Evolutionary conservation across 148 eudicot species (phyloP).

Genomic region (Pouteria glomerata): DNA sequence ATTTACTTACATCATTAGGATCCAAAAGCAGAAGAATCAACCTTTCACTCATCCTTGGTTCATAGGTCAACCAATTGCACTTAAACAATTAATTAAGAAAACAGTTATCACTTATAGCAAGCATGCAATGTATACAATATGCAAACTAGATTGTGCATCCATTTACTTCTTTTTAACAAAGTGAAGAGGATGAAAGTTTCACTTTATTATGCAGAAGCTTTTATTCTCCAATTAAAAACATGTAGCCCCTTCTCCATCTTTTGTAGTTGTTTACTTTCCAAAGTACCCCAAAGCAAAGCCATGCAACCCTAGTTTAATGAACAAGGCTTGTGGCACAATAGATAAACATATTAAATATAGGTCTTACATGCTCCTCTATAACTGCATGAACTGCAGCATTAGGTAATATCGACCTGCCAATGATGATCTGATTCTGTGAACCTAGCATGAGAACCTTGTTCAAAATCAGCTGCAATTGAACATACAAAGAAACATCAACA

Average conservation of each 20-base stretch:
- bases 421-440: conserved; percentile 69
- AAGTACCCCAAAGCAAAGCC: neutral
- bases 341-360: neutral
- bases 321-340: neutral
- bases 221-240: too few relatives aligned
- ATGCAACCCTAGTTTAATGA: neutral
- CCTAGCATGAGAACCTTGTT: conserved; percentile 87
- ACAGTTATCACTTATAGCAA: too few relatives aligned
- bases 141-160: too few relatives aligned
- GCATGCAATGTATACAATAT: too few relatives aligned
- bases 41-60: conserved; percentile 80
- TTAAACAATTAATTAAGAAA: too few relatives aligned
- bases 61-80: conserved; percentile 99
- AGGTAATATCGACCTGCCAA: conserved; percentile 84
- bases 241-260: too few relatives aligned
- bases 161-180: too few relatives aligned
- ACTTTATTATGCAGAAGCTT: too few relatives aligned
- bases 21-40: conserved; percentile 88
- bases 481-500: neutral
- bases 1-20: conserved; percentile 74
- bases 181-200: too few relatives aligned
- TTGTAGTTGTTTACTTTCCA: too few relatives aligned
- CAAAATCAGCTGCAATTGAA: conserved; percentile 59
- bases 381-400: conserved; percentile 86
- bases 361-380: conserved; percentile 93